Percentiles rank a stretch among this genome's conserved stretches.
These are phyloP conservation scores for Gaillardinia entomophila DNA, from an alignment of 805 yeast genomes.

Conservation along the genomic window DNA sequence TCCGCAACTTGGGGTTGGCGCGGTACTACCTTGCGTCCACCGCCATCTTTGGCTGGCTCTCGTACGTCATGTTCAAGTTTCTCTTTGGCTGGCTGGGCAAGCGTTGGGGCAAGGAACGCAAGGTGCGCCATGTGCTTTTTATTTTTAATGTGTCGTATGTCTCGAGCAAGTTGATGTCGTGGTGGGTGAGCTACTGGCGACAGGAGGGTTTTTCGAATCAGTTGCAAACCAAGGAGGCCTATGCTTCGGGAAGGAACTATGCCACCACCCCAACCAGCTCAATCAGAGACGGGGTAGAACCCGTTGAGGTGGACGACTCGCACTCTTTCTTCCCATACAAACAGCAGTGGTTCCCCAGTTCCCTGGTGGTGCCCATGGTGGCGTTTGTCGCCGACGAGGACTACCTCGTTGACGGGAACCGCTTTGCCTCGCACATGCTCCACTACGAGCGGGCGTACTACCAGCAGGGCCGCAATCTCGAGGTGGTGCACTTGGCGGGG, in stretches of 20 bases:
- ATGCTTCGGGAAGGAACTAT: constrained; percentile 21
- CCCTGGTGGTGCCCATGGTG: constrained; percentile 47
- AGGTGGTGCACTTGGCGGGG: constrained; percentile 42
- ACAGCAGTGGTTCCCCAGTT: constrained; percentile 45
- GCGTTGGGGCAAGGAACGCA: constrained; percentile 58
- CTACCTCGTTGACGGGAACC: constrained; percentile 68
- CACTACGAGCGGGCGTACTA: constrained; percentile 48
- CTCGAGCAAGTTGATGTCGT: constrained; percentile 74
- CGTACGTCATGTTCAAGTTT: constrained; percentile 81
- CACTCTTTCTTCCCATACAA: constrained; percentile 50
- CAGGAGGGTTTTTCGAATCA: constrained; percentile 36
- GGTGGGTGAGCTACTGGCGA: constrained; percentile 68
- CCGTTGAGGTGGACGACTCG: constrained; percentile 41
- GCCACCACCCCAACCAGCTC: constrained; percentile 16
- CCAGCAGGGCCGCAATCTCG: constrained; percentile 27
- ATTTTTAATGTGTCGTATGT: constrained; percentile 82
- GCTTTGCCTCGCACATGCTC: constrained; percentile 59
- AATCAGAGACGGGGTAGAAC: constrained; percentile 3
- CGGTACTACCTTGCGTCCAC: constrained; percentile 40
- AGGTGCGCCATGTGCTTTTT: constrained; percentile 67
- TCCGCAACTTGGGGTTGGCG: constrained; percentile 65
- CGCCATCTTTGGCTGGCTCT: constrained; percentile 49
- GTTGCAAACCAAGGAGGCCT: constrained; percentile 26
- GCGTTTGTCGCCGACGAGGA: constrained; percentile 72
- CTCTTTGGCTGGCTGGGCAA: constrained; percentile 82